Evolutionary conservation across 192 early-diverging fungal species (phyloP).

Genomic region (Backusella sp.): DNA sequence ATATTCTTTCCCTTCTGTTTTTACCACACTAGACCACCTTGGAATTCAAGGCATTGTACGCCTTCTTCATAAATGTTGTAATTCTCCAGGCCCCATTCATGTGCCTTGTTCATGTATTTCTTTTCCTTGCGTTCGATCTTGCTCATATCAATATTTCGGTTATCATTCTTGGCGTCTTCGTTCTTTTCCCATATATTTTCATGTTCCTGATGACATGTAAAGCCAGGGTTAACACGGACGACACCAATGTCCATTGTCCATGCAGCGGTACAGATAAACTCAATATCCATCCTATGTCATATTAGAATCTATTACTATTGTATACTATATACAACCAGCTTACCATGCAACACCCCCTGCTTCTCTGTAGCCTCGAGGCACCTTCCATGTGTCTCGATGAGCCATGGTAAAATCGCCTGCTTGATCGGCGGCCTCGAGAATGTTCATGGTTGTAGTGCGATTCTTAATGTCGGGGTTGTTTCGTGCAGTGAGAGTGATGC

Average conservation of each 20-base stretch:
- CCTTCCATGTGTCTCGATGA: slow-evolving; percentile 31
- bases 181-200: neutral
- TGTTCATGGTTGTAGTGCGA: slow-evolving; percentile 20
- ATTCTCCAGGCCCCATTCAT: slow-evolving; percentile 23
- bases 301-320: neutral
- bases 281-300: slow-evolving; percentile 22
- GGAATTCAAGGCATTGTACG: slow-evolving; percentile 27
- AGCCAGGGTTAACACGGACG: slow-evolving; percentile 2
- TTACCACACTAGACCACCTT: slow-evolving; percentile 21
- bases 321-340: neutral
- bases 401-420: slow-evolving; percentile 36
- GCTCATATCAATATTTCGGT: slow-evolving; percentile 15
- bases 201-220: slow-evolving; percentile 33
- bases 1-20: neutral
- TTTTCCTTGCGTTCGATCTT: slow-evolving; percentile 11
- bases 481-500: neutral
- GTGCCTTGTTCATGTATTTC: slow-evolving; percentile 21
- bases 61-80: slow-evolving; percentile 20
- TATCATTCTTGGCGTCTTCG: slow-evolving; percentile 9
- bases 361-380: slow-evolving; percentile 23
- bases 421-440: slow-evolving; percentile 27
- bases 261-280: slow-evolving; percentile 28
- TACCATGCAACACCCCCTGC: slow-evolving; percentile 23
- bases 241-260: slow-evolving; percentile 23
- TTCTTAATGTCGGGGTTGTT: slow-evolving; percentile 2